These are phyloP conservation scores for Psophocarpus tetragonolobus DNA, from an alignment of 306 rosid genomes.

Conservation along the genomic window DNA sequence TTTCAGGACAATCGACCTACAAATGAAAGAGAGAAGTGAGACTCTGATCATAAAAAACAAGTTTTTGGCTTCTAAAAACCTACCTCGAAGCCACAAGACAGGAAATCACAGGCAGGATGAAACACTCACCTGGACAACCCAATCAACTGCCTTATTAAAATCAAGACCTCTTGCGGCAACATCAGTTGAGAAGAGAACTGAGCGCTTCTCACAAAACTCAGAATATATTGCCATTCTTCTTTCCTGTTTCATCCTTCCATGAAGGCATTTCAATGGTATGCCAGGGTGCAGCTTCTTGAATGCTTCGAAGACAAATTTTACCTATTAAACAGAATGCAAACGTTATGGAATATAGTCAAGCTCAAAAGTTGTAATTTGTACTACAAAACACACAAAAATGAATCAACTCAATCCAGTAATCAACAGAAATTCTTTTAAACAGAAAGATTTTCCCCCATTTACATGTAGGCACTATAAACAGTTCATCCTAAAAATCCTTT, in stretches of 20 bases:
- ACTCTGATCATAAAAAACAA: constrained; percentile 14
- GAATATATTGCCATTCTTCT: constrained; percentile 77
- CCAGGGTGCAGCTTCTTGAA: constrained; percentile 94
- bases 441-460: neutral
- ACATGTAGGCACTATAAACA: neutral
- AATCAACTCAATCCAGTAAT: neutral
- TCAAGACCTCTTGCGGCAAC: constrained; percentile 97
- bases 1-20: constrained; percentile 92
- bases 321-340: constrained; percentile 47
- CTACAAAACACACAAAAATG: constrained; percentile 5
- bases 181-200: constrained; percentile 89
- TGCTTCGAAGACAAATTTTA: constrained; percentile 78
- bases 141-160: constrained; percentile 87
- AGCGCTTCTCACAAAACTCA: constrained; percentile 72
- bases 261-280: constrained; percentile 82
- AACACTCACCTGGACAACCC: constrained; percentile 93
- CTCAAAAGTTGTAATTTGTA: neutral
- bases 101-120: constrained; percentile 23
- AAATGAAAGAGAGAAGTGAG: constrained; percentile 25
- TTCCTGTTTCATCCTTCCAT: constrained; percentile 90
- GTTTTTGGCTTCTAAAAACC: neutral
- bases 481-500: constrained; percentile 5
- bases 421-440: constrained; percentile 6
- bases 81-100: neutral
- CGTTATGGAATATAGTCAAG: constrained; percentile 17